Percentiles rank a stretch among this genome's conserved stretches.
Conservation (phyloP, 2,329 filamentous ascomycete species). For the Alternaria triticimaculans region DNA sequence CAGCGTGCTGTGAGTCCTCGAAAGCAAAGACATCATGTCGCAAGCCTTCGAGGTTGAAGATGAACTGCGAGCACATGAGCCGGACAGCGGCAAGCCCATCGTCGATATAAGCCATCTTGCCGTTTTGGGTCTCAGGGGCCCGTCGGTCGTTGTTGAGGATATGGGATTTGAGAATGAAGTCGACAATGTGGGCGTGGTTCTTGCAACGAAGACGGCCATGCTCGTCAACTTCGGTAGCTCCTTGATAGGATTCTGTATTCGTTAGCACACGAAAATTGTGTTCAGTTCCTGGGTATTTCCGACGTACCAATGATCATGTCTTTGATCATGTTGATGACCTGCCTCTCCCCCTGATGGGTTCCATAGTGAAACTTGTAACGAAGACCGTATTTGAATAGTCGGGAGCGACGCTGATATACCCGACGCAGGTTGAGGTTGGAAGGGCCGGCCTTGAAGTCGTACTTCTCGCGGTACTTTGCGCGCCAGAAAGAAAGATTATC, state of each 20-base stretch:
- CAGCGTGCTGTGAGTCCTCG: conserved; percentile 54
- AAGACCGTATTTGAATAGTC: conserved; percentile 26
- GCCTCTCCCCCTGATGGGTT: conserved; percentile 32
- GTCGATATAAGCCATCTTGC: conserved; percentile 11
- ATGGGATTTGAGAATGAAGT: conserved; percentile 41
- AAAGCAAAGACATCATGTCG: conserved; percentile 46
- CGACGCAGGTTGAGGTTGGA: conserved; percentile 43
- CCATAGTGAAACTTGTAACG: conserved; percentile 29
- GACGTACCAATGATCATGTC: conserved; percentile 55
- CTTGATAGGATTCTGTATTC: conserved; percentile 41
- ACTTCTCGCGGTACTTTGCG: conserved; percentile 51
- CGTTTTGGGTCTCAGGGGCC: conserved; percentile 12
- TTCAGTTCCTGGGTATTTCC: neutral
- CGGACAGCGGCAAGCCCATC: conserved; percentile 36
- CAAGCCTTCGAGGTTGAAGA: conserved; percentile 29
- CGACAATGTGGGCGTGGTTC: conserved; percentile 42
- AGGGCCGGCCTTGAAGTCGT: conserved; percentile 42
- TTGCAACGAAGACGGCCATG: conserved; percentile 33
- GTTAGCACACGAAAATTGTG: neutral
- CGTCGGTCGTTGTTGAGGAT: conserved; percentile 35
- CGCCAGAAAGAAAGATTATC: conserved; percentile 57
- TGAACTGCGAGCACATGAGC: conserved; percentile 43
- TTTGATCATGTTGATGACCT: conserved; percentile 48
- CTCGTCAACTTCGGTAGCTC: conserved; percentile 20
- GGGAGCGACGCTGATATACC: conserved; percentile 44